Base-by-base conservation (phyloP, 2,329 filamentous ascomycete genomes). In the Claviceps purpurea region DNA sequence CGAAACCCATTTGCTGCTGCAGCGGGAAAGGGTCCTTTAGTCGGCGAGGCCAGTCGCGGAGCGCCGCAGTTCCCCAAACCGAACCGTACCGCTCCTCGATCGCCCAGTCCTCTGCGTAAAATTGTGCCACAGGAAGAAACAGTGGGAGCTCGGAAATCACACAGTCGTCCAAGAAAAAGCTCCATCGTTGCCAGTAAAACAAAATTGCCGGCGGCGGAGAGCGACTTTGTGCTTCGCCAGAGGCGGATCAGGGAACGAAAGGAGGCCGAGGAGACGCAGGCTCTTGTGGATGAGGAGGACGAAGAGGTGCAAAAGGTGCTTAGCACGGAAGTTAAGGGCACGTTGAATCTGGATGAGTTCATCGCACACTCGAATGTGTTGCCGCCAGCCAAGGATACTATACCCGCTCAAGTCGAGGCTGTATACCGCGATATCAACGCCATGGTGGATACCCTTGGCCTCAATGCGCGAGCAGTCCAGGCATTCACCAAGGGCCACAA, bases 391-490 rank as follows among this genome's bases (percentile, higher is more conserved):
- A 71, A 73, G 50, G 76, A 82, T 51, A 81, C 74, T 46, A 72
- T 84, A 37, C 76, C 80, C 4, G 73, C 76, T 8, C 81, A 84
- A 58, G 79, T 82, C 22, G 81, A 85, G 61, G 76, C 79, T 18
- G 72, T 85, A 1, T 93, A 87, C 64, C 78, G 85, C 45, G 87
- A 91, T 60, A 87, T 91, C 64, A 91, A 93, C 65, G 87, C 87
- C 13, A 98, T 97, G 93, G 83, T 98, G 44, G 89, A 96, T 60
- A 91, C 87, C 0, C 72, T 97, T 42, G 91, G 91, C 10, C 77
- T 96, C 49, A 97, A 97, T 63, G 81, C 74, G 11, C 73, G 78
- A 16, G 81, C 87, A 5, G 78, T 91, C 40, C 73, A 75, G 47
- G 72, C 73, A 11, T 85, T 84, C 57, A 74, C 90, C 44, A 74